These are phyloP conservation scores for Kandelia obovata DNA, from an alignment of 345 rosid genomes.

Conservation along the genomic window DNA sequence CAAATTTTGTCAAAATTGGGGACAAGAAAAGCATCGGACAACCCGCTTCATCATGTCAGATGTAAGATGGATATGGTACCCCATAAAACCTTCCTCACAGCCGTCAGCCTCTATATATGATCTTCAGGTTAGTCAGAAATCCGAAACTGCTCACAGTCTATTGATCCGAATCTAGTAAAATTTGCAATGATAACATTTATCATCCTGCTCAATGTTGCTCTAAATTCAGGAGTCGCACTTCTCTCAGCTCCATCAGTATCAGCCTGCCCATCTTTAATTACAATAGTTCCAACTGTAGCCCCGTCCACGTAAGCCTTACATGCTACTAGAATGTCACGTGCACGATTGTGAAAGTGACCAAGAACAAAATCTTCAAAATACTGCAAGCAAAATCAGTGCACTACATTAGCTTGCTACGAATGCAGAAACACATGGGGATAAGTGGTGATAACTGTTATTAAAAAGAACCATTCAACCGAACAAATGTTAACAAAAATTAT, in stretches of 20 bases:
- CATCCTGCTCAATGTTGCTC: conserved; percentile 22
- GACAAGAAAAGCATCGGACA: background rate
- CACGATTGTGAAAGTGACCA: conserved; percentile 39
- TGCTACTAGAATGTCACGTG: conserved; percentile 38
- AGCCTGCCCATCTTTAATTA: conserved; percentile 28
- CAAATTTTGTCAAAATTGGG: conserved; percentile 24
- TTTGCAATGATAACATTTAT: conserved; percentile 22
- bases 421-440: too few species aligned
- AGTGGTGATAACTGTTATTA: too few species aligned
- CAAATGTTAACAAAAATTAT: too few species aligned
- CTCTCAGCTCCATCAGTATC: conserved; percentile 15
- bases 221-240: conserved; percentile 22
- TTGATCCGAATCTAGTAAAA: conserved; percentile 36
- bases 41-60: background rate
- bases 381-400: conserved; percentile 29
- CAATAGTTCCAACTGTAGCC: conserved; percentile 33
- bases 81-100: background rate
- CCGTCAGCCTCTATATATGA: background rate
- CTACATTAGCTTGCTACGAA: background rate
- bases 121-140: background rate
- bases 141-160: conserved; percentile 36
- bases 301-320: conserved; percentile 46
- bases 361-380: conserved; percentile 43
- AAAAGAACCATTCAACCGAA: too few species aligned
- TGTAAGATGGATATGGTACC: background rate